These are phyloP conservation scores for Echria macrotheca DNA, from an alignment of 495 filamentous ascomycete species.

Conservation along the genomic window DNA sequence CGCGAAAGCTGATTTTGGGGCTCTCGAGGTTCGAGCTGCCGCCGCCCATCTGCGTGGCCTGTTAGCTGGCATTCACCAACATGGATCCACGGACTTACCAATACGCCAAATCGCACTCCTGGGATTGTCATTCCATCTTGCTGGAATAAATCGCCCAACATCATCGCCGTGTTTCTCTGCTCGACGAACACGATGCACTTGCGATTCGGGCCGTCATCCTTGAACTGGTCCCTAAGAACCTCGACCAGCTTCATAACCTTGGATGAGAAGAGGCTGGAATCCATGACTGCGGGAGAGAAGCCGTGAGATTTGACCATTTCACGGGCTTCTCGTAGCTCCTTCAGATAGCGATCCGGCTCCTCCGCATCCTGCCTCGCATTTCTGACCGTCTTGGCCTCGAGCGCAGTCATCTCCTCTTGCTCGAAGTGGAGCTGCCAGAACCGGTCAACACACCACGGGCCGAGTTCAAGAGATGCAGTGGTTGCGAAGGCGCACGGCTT, in stretches of 20 bases:
- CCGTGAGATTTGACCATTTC: conserved; percentile 48
- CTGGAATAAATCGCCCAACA: conserved; percentile 61
- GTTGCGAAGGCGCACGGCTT: conserved; percentile 55
- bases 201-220: conserved; percentile 41
- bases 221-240: conserved; percentile 55
- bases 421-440: conserved; percentile 69
- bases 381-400: conserved; percentile 53
- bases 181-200: conserved; percentile 89
- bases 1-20: conserved; percentile 55
- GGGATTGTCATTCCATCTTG: conserved; percentile 47
- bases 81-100: conserved; percentile 51
- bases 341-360: conserved; percentile 45
- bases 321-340: conserved; percentile 55
- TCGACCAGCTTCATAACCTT: conserved; percentile 64
- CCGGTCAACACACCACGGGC: conserved; percentile 80
- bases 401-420: conserved; percentile 57
- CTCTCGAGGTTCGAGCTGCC: conserved; percentile 25
- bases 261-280: conserved; percentile 51
- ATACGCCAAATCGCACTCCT: conserved; percentile 57
- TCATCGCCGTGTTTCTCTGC: conserved; percentile 67
- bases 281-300: conserved; percentile 40
- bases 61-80: neutral
- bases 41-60: conserved; percentile 20
- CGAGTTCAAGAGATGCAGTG: conserved; percentile 61
- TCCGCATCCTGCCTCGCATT: conserved; percentile 29